These are phyloP conservation scores for Aspergillus piperis DNA, from an alignment of 2,329 filamentous ascomycete species.

Conservation along the genomic window DNA sequence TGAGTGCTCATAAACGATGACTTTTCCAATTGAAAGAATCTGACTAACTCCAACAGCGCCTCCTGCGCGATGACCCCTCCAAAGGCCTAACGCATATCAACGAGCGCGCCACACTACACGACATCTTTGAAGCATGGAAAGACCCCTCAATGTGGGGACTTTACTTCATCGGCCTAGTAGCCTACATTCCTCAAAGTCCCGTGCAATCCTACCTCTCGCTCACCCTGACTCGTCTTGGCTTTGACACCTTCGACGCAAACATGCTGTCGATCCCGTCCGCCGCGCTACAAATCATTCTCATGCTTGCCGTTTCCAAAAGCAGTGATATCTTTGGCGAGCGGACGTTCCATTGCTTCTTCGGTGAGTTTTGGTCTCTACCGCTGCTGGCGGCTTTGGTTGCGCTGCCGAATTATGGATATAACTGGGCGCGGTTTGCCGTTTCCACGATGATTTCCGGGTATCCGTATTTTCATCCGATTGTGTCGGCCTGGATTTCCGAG, in stretches of 20 bases:
- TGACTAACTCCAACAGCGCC: conserved; percentile 34
- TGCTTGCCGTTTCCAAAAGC: conserved; percentile 49
- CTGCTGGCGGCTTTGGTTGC: conserved; percentile 53
- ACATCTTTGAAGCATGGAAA: conserved; percentile 49
- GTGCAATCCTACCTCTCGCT: conserved; percentile 57
- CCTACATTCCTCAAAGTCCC: conserved; percentile 51
- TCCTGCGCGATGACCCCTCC: conserved; percentile 57
- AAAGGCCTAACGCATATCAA: conserved; percentile 53
- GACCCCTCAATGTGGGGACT: conserved; percentile 55
- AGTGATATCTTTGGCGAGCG: conserved; percentile 57
- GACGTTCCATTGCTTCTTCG: conserved; percentile 53
- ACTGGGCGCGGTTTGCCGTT: conserved; percentile 54
- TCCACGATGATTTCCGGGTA: conserved; percentile 55
- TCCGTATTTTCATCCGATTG: conserved; percentile 57
- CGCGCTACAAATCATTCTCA: conserved; percentile 53
- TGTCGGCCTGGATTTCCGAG: conserved; percentile 31
- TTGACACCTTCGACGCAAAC: conserved; percentile 34
- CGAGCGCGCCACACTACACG: conserved; percentile 46
- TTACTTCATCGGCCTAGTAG: conserved; percentile 51
- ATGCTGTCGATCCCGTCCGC: conserved; percentile 34
- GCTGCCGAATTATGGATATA: conserved; percentile 43
- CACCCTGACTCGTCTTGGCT: conserved; percentile 45
- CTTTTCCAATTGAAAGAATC: no score
- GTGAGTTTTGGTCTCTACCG: conserved; percentile 56
- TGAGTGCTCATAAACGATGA: neutral